Conservation (phyloP, 257 asterid species). For the Thymus mandschuricus region DNA sequence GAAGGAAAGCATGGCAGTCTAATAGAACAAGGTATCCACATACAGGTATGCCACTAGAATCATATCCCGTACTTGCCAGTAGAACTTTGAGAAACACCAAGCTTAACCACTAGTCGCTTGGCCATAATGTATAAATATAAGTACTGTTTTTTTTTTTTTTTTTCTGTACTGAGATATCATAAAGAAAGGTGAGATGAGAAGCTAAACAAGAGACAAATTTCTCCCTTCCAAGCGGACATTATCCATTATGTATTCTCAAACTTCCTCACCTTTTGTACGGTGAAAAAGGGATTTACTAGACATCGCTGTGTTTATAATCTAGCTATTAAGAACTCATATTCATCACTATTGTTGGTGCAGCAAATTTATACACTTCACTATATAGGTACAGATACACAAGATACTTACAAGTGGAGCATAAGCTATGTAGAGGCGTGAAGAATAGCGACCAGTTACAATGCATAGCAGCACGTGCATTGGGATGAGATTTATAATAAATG, state of each 20-base stretch:
- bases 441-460: constrained; percentile 95
- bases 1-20: not conserved
- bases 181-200: constrained; percentile 9
- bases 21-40: constrained; percentile 1
- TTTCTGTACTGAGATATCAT: not conserved
- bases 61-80: not conserved
- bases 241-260: not conserved
- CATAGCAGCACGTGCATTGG: constrained; percentile 99
- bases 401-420: constrained; percentile 95
- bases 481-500: constrained; percentile 96
- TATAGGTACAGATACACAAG: constrained; percentile 19
- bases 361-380: constrained; percentile 10
- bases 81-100: constrained; percentile 10
- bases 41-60: not conserved
- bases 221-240: constrained; percentile 4
- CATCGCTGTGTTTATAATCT: constrained; percentile 7
- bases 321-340: constrained; percentile 3
- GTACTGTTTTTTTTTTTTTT: not conserved
- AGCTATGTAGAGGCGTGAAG: constrained; percentile 94
- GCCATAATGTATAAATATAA: constrained; percentile 18
- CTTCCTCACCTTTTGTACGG: not conserved
- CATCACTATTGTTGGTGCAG: constrained; percentile 10
- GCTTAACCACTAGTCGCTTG: not conserved
- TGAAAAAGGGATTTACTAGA: constrained; percentile 1
- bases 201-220: not conserved